phyloP scores from a whole-genome alignment of 108 stramenopile genomes.

The Cyclostephanos invisitatus region DNA sequence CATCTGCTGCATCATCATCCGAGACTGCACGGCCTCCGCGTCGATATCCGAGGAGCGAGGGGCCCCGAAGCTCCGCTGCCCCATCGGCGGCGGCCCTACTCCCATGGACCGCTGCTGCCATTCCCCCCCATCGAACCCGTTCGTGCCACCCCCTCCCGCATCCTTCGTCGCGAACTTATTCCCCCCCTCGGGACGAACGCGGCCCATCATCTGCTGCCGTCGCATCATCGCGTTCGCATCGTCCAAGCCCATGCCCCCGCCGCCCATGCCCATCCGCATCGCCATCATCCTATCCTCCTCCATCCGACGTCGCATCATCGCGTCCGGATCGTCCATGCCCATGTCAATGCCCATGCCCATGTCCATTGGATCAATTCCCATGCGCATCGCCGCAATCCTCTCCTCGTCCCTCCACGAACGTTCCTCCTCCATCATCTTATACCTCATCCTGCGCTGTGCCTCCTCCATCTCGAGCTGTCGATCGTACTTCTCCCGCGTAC shows the following conservation, averaged over 20 bases:
- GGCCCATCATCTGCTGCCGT: not conserved
- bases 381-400: not conserved
- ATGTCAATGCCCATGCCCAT: not conserved
- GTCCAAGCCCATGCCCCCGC: not conserved
- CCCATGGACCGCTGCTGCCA: not conserved
- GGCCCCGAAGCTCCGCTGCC: conserved; percentile 4
- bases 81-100: not conserved
- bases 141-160: conserved; percentile 5
- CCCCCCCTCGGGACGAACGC: not conserved
- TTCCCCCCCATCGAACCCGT: conserved; percentile 4
- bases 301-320: not conserved
- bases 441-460: conserved; percentile 11
- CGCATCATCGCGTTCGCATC: not conserved
- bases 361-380: not conserved
- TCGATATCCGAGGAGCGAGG: conserved; percentile 25
- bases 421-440: conserved; percentile 22
- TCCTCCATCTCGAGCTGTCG: conserved; percentile 9
- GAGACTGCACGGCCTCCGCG: conserved; percentile 23
- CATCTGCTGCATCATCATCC: conserved; percentile 1
- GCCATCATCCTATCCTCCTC: conserved; percentile 11
- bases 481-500: conserved; percentile 31
- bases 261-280: not conserved
- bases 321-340: conserved; percentile 3
- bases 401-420: conserved; percentile 15
- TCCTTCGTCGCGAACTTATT: conserved; percentile 38